A percentile compares a stretch with the other conserved stretches of the same genome.
phyloP scores from a whole-genome alignment of 2,329 filamentous ascomycete species.

The Trichoderma polysporum region DNA sequence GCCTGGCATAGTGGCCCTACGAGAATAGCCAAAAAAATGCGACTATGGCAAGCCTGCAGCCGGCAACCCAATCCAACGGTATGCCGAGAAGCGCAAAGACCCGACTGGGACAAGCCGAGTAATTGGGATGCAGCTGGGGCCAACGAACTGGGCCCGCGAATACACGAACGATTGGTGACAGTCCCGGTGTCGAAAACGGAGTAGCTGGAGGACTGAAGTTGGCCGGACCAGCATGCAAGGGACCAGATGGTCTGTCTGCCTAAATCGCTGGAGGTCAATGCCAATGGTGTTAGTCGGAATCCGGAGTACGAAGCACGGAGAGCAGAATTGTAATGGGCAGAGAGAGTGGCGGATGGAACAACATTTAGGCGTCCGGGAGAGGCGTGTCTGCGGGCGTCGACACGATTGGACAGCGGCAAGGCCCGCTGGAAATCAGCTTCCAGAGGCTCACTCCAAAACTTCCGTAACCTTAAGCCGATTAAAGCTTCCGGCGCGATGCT shows the following conservation, averaged over 20 bases:
- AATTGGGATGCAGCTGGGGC: not conserved
- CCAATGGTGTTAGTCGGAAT: not conserved
- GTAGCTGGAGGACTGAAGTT: not conserved
- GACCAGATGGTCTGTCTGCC: not conserved
- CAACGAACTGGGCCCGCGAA: not conserved
- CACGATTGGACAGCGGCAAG: slow-evolving; percentile 11
- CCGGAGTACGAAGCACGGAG: not conserved
- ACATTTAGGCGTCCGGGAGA: slow-evolving; percentile 2
- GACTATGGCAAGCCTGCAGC: not conserved
- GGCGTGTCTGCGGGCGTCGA: slow-evolving; percentile 7
- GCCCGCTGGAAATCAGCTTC: not conserved
- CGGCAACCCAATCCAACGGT: not conserved
- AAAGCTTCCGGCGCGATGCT: not conserved
- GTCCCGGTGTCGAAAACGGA: slow-evolving; percentile 2
- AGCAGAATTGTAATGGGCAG: no score
- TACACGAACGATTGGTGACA: not conserved
- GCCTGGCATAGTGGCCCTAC: not conserved
- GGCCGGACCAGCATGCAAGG: not conserved
- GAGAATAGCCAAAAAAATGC: not conserved
- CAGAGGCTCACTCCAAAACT: not conserved
- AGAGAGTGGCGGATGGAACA: slow-evolving; percentile 9
- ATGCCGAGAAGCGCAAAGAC: not conserved
- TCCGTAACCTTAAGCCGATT: not conserved
- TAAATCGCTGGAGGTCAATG: no score
- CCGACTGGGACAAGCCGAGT: not conserved